Conservation (phyloP, 768 basidiomycete genomes). For the Phaeotremella skinneri region DNA sequence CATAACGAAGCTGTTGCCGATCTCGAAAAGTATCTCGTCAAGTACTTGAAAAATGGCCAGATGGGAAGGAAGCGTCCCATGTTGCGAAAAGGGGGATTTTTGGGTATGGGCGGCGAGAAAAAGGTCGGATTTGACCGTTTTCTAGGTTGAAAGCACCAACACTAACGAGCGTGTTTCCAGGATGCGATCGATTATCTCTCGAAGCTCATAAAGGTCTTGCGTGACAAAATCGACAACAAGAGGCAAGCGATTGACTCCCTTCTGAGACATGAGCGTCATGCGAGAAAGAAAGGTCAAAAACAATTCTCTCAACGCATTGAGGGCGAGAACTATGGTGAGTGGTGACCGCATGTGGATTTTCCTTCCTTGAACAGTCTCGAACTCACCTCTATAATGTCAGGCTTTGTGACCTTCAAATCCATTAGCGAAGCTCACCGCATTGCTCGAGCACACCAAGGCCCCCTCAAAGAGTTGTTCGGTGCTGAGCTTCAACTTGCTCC, state of each 20-base stretch:
- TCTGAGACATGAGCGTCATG: slow-evolving; percentile 57
- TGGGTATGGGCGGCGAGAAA: slow-evolving; percentile 79
- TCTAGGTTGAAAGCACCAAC: no score
- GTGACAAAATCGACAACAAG: slow-evolving; percentile 59
- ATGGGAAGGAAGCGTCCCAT: slow-evolving; percentile 78
- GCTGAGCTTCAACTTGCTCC: slow-evolving; percentile 51
- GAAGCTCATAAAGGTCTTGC: slow-evolving; percentile 54
- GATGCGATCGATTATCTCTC: slow-evolving; percentile 90
- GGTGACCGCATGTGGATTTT: not conserved
- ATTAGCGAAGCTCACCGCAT: slow-evolving; percentile 53
- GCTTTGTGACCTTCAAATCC: slow-evolving; percentile 51
- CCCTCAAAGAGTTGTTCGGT: slow-evolving; percentile 48
- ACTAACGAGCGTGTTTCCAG: no score
- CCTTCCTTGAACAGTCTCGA: not conserved
- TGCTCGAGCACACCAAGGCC: slow-evolving; percentile 48
- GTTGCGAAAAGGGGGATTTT: slow-evolving; percentile 70
- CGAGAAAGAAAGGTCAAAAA: slow-evolving; percentile 56
- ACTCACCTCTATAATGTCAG: slow-evolving; percentile 2
- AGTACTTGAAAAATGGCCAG: slow-evolving; percentile 78
- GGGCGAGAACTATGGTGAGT: slow-evolving; percentile 68
- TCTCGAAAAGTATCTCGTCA: slow-evolving; percentile 82
- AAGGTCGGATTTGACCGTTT: slow-evolving; percentile 55
- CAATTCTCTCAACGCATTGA: slow-evolving; percentile 34
- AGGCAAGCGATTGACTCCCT: slow-evolving; percentile 54
- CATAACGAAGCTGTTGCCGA: slow-evolving; percentile 86